Evolutionary conservation across 2,329 filamentous ascomycete genomes (phyloP).

Genomic region (Botrytis squamosa): DNA sequence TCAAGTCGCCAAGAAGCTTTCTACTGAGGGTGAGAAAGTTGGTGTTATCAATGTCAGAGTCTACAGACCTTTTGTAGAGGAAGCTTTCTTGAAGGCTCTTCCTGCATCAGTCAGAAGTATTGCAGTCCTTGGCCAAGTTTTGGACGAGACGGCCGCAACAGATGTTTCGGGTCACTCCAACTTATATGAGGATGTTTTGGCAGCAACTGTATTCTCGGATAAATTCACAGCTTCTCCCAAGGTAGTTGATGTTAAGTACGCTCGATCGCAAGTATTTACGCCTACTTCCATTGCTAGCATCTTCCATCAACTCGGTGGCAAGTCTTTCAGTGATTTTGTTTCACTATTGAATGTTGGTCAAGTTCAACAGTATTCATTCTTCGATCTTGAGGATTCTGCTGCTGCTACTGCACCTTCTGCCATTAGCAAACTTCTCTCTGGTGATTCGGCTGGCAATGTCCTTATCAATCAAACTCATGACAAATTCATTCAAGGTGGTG

Average conservation of each 20-base stretch:
- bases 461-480: constrained; percentile 61
- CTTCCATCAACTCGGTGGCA: constrained; percentile 51
- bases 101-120: constrained; percentile 74
- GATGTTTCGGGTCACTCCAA: constrained; percentile 79
- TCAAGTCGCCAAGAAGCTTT: constrained; percentile 73
- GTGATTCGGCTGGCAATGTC: constrained; percentile 65
- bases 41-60: constrained; percentile 89
- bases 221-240: constrained; percentile 61
- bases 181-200: constrained; percentile 88
- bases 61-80: constrained; percentile 93
- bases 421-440: constrained; percentile 61
- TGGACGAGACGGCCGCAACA: constrained; percentile 66
- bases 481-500: constrained; percentile 71
- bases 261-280: constrained; percentile 60
- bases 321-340: constrained; percentile 38
- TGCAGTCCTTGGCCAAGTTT: constrained; percentile 86
- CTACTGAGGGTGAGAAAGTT: constrained; percentile 71
- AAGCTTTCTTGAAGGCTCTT: constrained; percentile 81
- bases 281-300: constrained; percentile 53
- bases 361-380: constrained; percentile 87
- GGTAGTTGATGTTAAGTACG: constrained; percentile 86
- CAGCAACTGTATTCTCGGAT: constrained; percentile 76
- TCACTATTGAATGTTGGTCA: constrained; percentile 54
- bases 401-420: constrained; percentile 63
- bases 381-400: constrained; percentile 78